Base-by-base conservation (phyloP, 805 yeast species). In the Lipomyces mesembrius region DNA sequence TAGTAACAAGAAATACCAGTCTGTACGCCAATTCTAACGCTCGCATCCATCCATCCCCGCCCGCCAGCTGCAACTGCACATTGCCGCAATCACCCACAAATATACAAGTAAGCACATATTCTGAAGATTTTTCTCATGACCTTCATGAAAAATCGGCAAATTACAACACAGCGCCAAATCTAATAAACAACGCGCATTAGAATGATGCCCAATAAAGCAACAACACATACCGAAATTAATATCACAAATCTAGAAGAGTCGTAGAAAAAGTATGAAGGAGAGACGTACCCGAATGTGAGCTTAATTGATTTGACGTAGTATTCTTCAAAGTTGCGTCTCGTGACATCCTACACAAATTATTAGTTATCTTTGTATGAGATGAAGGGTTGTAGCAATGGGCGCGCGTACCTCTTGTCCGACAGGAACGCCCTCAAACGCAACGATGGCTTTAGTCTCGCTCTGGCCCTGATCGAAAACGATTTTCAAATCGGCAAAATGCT, bases 261-360 rank as follows among this genome's bases (percentile, higher is more conserved):
- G 25, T 11, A 22, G 1, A 29, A 20, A n/a, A 20, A 56, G 32
- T 59, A 52, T 27, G 57, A 22, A 34, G 61, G 46, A 8, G 20
- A 17, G 46, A 68, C 69, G 37, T 67, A 70, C 70, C 99, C 99
- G 78, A 95, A 95, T 0, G 97, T 89, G 55, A 91, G 76, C 80
- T 92, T 95, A 75, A 95, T 94, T 6, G 97, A 86, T 79, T 89
- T 88, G 61, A 95, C 87, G 77, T 95, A 95, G 79, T 92, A 91
- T 68, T 91, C 92, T 74, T 92, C 91, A 75, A 95, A 94, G 78
- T 94, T 95, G 53, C 83, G 85, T 75, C 87, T 86, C 52, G 91
- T 97, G 27, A 74, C 89, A 79, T 74, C 96, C 95, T 69, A 51
- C 11, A n/a, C 11, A n/a, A 12, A 14, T 11, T 17, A 17, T 52